Conservation (phyloP, 805 yeast species). For the Myxozyma neotropica region DNA sequence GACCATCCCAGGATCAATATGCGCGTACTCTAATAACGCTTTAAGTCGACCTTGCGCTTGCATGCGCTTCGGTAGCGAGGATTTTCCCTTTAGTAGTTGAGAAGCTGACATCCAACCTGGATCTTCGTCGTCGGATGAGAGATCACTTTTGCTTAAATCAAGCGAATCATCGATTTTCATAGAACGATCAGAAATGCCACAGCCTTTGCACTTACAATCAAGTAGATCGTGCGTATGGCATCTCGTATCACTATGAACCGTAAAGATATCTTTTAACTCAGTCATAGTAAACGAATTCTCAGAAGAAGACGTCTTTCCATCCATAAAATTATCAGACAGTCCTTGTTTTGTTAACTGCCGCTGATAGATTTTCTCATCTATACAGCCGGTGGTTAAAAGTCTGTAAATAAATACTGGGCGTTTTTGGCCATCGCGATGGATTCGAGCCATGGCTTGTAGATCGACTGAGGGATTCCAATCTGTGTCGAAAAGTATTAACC, state of each 20-base stretch:
- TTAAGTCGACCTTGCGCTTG: slow-evolving; percentile 53
- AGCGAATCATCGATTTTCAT: slow-evolving; percentile 35
- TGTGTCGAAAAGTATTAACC: slow-evolving; percentile 82
- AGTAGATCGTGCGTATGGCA: slow-evolving; percentile 81
- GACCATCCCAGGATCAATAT: slow-evolving; percentile 55
- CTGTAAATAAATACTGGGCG: slow-evolving; percentile 79
- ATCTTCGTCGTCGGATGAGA: slow-evolving; percentile 25
- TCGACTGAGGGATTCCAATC: slow-evolving; percentile 98
- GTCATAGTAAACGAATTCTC: slow-evolving; percentile 64
- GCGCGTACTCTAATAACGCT: slow-evolving; percentile 65
- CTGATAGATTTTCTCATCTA: slow-evolving; percentile 93
- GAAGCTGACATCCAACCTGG: slow-evolving; percentile 61
- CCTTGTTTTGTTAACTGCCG: slow-evolving; percentile 84
- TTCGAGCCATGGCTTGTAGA: slow-evolving; percentile 91
- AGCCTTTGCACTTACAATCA: slow-evolving; percentile 50
- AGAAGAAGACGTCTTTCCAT: slow-evolving; percentile 41
- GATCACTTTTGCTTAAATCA: too few species aligned
- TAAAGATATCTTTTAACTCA: slow-evolving; percentile 74
- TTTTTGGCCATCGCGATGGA: slow-evolving; percentile 91
- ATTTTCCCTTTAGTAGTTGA: slow-evolving; percentile 42
- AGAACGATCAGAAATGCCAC: slow-evolving; percentile 34
- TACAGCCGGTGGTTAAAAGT: slow-evolving; percentile 81
- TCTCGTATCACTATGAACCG: slow-evolving; percentile 51
- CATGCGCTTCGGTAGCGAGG: slow-evolving; percentile 33
- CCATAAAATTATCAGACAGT: slow-evolving; percentile 71